Conservation (phyloP, 441 rosid genomes). For the Aquilaria agallochum region DNA sequence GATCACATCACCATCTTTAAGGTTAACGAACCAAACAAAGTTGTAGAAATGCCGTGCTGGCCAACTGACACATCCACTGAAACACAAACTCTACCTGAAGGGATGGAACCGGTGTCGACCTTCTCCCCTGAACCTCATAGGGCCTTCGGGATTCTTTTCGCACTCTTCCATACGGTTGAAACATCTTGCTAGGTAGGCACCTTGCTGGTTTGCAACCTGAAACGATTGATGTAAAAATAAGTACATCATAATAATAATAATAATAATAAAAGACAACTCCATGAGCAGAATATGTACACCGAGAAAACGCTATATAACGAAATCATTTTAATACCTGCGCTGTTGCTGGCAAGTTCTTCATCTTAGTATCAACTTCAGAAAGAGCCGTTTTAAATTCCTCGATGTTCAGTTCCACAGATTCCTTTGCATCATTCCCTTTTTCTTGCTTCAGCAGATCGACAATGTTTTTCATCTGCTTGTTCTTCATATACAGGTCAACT, state of each 20-base stretch:
- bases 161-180: slow-evolving; percentile 91
- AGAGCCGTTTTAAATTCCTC: slow-evolving; percentile 81
- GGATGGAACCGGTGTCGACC: slow-evolving; percentile 97
- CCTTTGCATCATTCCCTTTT: slow-evolving; percentile 55
- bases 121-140: slow-evolving; percentile 82
- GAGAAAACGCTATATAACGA: background rate
- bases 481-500: slow-evolving; percentile 79
- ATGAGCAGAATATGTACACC: background rate
- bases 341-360: slow-evolving; percentile 95
- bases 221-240: background rate
- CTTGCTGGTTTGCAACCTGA: slow-evolving; percentile 98
- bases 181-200: slow-evolving; percentile 83
- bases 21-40: background rate
- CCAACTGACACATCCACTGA: background rate
- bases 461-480: slow-evolving; percentile 53
- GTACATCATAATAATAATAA: background rate
- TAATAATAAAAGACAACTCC: background rate
- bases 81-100: slow-evolving; percentile 50
- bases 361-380: slow-evolving; percentile 78
- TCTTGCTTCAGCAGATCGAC: slow-evolving; percentile 72
- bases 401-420: slow-evolving; percentile 61
- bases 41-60: too few relatives aligned
- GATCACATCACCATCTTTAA: slow-evolving; percentile 8
- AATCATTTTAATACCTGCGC: slow-evolving; percentile 57
- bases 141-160: slow-evolving; percentile 91